Conservation (phyloP, 208 protist genomes). For the Crithidia bombi region DNA sequence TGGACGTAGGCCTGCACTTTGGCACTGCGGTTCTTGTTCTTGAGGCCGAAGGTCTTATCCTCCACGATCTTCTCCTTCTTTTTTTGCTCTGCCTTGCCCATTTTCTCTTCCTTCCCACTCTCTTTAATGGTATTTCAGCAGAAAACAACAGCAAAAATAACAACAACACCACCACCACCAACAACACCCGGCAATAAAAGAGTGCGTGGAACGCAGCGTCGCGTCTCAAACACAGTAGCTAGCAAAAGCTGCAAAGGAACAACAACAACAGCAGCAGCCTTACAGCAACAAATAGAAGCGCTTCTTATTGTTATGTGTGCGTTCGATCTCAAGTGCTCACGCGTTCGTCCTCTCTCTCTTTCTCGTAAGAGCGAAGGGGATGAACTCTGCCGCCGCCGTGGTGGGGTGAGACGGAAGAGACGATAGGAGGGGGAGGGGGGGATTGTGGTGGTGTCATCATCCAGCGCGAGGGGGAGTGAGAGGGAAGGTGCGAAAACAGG, state of each 20-base stretch:
- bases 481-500: no score
- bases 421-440: no score
- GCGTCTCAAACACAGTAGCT: no score
- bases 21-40: conserved; percentile 92
- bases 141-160: not conserved
- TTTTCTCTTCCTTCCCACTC: not conserved
- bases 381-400: not conserved
- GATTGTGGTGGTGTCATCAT: no score
- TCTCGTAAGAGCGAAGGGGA: not conserved
- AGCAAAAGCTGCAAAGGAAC: no score
- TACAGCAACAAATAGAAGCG: no score
- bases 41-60: conserved; percentile 94
- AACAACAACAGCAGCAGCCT: no score
- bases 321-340: no score
- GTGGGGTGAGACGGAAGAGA: not conserved
- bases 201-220: no score
- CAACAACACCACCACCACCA: not conserved
- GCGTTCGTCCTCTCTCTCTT: not conserved
- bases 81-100: conserved; percentile 82
- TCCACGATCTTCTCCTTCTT: conserved; percentile 91
- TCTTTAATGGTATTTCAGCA: not conserved
- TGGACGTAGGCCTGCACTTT: conserved; percentile 92
- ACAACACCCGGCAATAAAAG: no score
- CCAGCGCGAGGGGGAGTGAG: no score
- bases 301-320: no score